A percentile compares a stretch with the other conserved stretches of the same genome.
These are phyloP conservation scores for Exophiala bonariae DNA, from an alignment of 2,329 filamentous ascomycete species.

Conservation along the genomic window DNA sequence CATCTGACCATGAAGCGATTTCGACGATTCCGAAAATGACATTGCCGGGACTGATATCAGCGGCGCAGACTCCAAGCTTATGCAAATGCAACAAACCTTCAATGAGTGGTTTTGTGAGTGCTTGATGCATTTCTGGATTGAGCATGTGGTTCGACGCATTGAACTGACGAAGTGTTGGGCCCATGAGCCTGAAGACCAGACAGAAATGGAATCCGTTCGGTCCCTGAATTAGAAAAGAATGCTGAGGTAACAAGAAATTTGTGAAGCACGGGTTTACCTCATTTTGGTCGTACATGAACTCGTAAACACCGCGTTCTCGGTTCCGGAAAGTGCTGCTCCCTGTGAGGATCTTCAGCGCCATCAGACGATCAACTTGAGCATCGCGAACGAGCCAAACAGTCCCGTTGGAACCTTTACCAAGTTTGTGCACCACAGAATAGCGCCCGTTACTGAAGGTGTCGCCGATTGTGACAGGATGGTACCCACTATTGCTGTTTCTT, in stretches of 20 bases:
- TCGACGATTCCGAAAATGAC: neutral
- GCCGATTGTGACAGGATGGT: conserved; percentile 35
- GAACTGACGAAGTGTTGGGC: neutral
- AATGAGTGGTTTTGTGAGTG: neutral
- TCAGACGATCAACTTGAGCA: neutral
- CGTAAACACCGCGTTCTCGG: too few species aligned
- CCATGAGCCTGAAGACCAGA: conserved; percentile 32
- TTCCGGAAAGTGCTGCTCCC: too few species aligned
- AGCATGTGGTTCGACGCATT: too few species aligned
- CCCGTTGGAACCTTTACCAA: conserved; percentile 6
- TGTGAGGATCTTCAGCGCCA: conserved; percentile 8
- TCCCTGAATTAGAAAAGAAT: conserved; percentile 33
- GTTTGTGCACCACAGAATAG: conserved; percentile 11
- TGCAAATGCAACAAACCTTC: neutral
- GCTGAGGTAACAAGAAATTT: too few species aligned
- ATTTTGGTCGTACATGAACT: too few species aligned
- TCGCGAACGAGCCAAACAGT: conserved; percentile 11
- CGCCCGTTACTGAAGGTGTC: conserved; percentile 28
- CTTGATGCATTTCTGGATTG: neutral
- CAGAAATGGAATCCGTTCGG: conserved; percentile 33
- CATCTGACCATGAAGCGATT: conserved; percentile 3
- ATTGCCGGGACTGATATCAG: neutral
- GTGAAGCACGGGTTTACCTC: too few species aligned
- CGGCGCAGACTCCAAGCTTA: neutral
- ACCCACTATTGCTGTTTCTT: conserved; percentile 29